Evolutionary conservation across 768 basidiomycete species (phyloP).

Genomic region (Russula sp.): DNA sequence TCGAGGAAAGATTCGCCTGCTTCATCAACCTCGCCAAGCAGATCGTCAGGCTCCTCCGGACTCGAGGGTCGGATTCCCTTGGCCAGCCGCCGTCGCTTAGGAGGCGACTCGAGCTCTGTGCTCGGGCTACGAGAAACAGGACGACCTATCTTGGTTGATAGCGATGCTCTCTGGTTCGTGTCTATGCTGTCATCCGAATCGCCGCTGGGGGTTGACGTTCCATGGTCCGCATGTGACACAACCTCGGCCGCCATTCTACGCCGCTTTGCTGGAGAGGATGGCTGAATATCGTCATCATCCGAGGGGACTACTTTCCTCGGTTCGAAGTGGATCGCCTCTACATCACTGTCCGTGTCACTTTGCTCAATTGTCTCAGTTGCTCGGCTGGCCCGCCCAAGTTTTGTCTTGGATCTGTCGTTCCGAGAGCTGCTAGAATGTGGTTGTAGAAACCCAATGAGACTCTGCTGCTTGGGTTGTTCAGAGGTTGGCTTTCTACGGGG

Average conservation of each 20-base stretch:
- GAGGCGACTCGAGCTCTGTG: conserved; percentile 31
- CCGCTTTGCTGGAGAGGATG: conserved; percentile 25
- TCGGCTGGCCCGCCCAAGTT: background rate
- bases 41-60: conserved; percentile 39
- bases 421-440: background rate
- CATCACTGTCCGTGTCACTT: conserved; percentile 32
- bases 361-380: background rate
- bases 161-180: background rate
- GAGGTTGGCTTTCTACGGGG: conserved; percentile 3
- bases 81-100: conserved; percentile 37
- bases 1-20: conserved; percentile 40
- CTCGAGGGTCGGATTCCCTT: conserved; percentile 40
- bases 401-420: background rate
- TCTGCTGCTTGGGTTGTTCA: conserved; percentile 10
- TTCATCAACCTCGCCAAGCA: conserved; percentile 48
- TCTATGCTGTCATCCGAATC: conserved; percentile 10
- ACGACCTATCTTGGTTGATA: background rate
- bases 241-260: conserved; percentile 23
- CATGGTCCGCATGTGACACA: background rate
- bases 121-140: conserved; percentile 30
- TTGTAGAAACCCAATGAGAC: conserved; percentile 3
- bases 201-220: background rate
- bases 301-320: conserved; percentile 26
- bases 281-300: conserved; percentile 26
- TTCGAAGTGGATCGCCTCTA: conserved; percentile 49